These are phyloP conservation scores for Teunomyces tritomae DNA, from an alignment of 805 yeast genomes.

Conservation along the genomic window DNA sequence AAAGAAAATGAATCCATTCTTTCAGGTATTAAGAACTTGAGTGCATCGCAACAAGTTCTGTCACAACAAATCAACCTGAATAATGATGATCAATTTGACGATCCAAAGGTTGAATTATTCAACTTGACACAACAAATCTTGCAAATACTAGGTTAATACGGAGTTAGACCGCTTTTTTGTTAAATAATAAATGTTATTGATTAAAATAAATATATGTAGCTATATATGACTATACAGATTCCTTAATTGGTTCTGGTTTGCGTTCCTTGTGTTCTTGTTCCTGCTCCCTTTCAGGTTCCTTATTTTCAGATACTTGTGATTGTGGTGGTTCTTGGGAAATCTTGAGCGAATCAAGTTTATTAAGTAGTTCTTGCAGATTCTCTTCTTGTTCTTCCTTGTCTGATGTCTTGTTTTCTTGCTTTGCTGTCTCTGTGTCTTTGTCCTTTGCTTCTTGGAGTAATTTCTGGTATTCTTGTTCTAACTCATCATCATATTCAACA, in stretches of 20 bases:
- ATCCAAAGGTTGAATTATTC: constrained; percentile 62
- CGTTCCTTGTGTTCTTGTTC: background rate
- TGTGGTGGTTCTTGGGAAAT: background rate
- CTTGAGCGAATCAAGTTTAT: background rate
- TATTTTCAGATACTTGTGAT: background rate
- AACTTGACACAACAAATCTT: constrained; percentile 67
- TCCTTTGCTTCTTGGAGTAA: constrained; percentile 16
- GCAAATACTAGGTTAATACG: constrained; percentile 43
- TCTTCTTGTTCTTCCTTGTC: constrained; percentile 9
- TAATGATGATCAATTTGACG: constrained; percentile 43
- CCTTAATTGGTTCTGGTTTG: background rate
- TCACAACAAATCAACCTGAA: constrained; percentile 20
- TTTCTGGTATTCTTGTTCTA: constrained; percentile 29
- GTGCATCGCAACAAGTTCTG: constrained; percentile 38
- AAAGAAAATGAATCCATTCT: constrained; percentile 54
- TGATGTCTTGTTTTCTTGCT: background rate
- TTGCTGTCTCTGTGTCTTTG: background rate
- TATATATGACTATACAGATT: background rate
- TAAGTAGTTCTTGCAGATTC: background rate
- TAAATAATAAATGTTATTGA: constrained; percentile 3
- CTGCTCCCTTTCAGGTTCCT: background rate
- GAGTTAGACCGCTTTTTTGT: background rate
- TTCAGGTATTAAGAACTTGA: constrained; percentile 50
- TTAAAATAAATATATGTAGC: background rate
- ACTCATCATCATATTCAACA: constrained; percentile 19